Evolutionary conservation across 2,329 filamentous ascomycete genomes (phyloP).

Genomic region (Phialemoniopsis sp.): DNA sequence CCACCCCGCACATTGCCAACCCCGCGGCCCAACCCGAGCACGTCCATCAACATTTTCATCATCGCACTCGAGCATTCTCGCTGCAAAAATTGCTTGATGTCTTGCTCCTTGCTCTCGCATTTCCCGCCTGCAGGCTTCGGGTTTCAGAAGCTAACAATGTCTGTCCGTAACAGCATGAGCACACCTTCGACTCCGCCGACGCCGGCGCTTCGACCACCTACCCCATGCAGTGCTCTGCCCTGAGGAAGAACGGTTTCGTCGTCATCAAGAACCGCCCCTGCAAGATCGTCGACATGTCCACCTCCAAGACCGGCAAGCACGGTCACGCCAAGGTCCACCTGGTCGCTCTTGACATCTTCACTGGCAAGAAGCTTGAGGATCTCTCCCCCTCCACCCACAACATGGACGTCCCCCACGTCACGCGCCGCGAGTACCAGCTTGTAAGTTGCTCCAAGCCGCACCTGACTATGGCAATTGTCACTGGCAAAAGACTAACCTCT

Average conservation of each 20-base stretch:
- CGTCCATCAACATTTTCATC: slow-evolving; percentile 6
- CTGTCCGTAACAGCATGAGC: slow-evolving; percentile 51
- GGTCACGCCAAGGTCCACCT: slow-evolving; percentile 99
- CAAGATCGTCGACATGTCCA: slow-evolving; percentile 99
- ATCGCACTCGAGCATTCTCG: neutral
- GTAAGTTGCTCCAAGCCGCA: slow-evolving; percentile 56
- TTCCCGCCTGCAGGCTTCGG: no score
- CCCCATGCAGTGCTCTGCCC: slow-evolving; percentile 99
- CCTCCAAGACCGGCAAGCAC: slow-evolving; percentile 99
- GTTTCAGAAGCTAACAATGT: slow-evolving; percentile 6
- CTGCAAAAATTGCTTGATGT: no score
- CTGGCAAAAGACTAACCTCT: slow-evolving; percentile 11
- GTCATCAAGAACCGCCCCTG: slow-evolving; percentile 98
- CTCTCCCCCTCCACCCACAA: slow-evolving; percentile 96
- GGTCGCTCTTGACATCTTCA: slow-evolving; percentile 98
- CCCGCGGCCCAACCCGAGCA: slow-evolving; percentile 7
- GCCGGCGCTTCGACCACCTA: slow-evolving; percentile 91
- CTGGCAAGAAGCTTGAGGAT: slow-evolving; percentile 98
- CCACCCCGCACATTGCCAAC: slow-evolving; percentile 41
- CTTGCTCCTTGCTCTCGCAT: no score
- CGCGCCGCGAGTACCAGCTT: slow-evolving; percentile 87
- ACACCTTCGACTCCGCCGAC: slow-evolving; percentile 85
- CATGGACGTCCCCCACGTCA: slow-evolving; percentile 97
- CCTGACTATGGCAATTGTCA: slow-evolving; percentile 2
- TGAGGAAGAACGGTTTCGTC: slow-evolving; percentile 99